Percentiles rank a stretch among this genome's conserved stretches.
Evolutionary conservation across 108 stramenopile genomes (phyloP).

Genomic region (Tribonema minus): DNA sequence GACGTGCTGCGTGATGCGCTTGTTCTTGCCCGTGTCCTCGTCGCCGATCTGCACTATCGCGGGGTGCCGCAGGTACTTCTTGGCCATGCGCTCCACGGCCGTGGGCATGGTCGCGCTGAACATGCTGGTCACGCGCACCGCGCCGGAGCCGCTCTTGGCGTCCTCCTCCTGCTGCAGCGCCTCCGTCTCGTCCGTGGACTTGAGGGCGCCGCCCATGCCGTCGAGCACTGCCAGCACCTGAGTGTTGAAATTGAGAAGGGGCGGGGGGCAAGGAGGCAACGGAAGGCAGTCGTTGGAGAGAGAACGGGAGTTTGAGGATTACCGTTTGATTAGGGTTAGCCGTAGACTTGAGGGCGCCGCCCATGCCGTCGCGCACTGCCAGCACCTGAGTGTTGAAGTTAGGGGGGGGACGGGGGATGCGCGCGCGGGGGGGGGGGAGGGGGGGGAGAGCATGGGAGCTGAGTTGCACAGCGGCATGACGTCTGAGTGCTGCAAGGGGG

Average conservation of each 20-base stretch:
- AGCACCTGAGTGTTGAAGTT: constrained; percentile 62
- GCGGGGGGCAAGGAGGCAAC: too few species aligned
- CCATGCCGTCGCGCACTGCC: constrained; percentile 84
- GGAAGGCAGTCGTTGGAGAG: too few species aligned
- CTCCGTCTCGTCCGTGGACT: constrained; percentile 71
- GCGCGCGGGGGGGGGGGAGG: too few species aligned
- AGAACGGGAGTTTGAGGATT: too few species aligned
- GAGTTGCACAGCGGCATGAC: too few species aligned
- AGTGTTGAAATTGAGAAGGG: too few species aligned
- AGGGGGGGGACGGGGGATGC: too few species aligned
- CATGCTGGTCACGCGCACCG: constrained; percentile 85
- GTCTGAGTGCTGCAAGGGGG: too few species aligned
- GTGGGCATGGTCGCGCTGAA: constrained; percentile 94
- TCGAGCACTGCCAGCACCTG: constrained; percentile 77
- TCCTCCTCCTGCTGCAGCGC: constrained; percentile 72
- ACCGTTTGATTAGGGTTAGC: too few species aligned
- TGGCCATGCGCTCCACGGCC: constrained; percentile 85
- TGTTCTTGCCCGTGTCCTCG: constrained; percentile 81
- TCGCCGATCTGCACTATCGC: constrained; percentile 83
- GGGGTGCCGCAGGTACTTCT: constrained; percentile 82
- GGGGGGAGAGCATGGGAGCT: too few species aligned
- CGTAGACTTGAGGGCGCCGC: constrained; percentile 72
- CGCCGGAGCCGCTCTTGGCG: constrained; percentile 8
- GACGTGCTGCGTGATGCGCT: constrained; percentile 81
- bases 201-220: constrained; percentile 78